phyloP scores from a whole-genome alignment of 2,329 filamentous ascomycete species.

The Penicillium sp. region DNA sequence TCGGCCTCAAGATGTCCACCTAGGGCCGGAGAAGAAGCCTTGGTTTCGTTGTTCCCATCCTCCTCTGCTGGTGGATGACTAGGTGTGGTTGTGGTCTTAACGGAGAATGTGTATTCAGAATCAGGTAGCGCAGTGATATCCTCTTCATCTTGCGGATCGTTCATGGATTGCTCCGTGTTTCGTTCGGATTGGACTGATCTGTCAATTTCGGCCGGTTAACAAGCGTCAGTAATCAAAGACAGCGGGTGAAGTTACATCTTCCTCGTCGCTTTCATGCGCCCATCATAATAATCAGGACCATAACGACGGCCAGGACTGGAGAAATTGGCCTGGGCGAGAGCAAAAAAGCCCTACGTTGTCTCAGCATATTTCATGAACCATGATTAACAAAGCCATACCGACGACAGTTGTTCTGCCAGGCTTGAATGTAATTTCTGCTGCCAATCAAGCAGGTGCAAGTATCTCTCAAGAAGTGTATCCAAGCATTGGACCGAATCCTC shows the following conservation, averaged over 20 bases:
- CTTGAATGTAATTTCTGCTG: constrained; percentile 43
- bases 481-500: constrained; percentile 35
- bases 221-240: not conserved
- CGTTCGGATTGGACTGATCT: constrained; percentile 15
- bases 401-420: constrained; percentile 39
- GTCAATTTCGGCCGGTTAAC: constrained; percentile 5
- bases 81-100: not conserved
- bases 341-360: constrained; percentile 45
- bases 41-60: not conserved
- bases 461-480: constrained; percentile 43
- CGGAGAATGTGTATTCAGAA: constrained; percentile 6
- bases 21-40: not conserved
- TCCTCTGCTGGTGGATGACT: not conserved
- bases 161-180: not conserved
- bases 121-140: not conserved
- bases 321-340: constrained; percentile 50
- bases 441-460: constrained; percentile 44
- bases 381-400: constrained; percentile 30
- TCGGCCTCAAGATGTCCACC: not conserved
- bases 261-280: constrained; percentile 49
- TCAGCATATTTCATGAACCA: constrained; percentile 17
- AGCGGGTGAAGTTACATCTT: constrained; percentile 33
- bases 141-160: not conserved
- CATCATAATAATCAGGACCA: constrained; percentile 51
- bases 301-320: constrained; percentile 46